These are phyloP conservation scores for Xerocomus nothofagi DNA, from an alignment of 1,284 basidiomycete species.

Conservation along the genomic window DNA sequence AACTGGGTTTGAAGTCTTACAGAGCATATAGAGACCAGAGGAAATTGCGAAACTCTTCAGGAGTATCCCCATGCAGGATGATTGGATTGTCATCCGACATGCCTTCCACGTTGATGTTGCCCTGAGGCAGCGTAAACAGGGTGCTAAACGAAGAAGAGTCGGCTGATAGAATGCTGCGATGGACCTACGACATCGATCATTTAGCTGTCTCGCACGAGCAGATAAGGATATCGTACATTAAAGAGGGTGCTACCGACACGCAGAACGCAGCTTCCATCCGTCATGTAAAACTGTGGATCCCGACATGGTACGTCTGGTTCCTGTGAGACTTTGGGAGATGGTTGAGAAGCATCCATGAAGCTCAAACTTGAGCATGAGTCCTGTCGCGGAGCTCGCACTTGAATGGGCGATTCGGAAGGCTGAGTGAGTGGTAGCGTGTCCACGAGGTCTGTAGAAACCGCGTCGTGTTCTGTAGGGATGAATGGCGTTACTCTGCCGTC, in stretches of 20 bases:
- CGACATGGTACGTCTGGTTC: conserved; percentile 23
- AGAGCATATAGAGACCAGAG: conserved; percentile 59
- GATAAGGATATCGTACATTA: conserved; percentile 46
- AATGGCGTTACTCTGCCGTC: conserved; percentile 19
- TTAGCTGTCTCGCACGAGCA: not conserved
- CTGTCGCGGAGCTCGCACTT: conserved; percentile 9
- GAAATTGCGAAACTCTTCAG: conserved; percentile 63
- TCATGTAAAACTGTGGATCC: conserved; percentile 45
- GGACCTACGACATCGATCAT: conserved; percentile 46
- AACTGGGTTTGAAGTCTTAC: conserved; percentile 42
- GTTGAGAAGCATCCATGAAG: not conserved
- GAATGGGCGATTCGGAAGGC: conserved; percentile 4
- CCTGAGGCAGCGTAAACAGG: conserved; percentile 65
- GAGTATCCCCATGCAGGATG: conserved; percentile 55
- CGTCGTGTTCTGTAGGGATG: conserved; percentile 26
- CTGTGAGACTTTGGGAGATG: conserved; percentile 1
- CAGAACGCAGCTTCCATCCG: conserved; percentile 62
- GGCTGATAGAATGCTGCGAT: conserved; percentile 58
- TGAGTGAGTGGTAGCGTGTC: not conserved
- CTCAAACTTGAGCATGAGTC: conserved; percentile 6
- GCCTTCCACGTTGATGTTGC: conserved; percentile 49
- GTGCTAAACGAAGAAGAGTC: conserved; percentile 62
- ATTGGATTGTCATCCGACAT: conserved; percentile 63
- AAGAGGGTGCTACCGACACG: conserved; percentile 61
- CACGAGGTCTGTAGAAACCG: not conserved